Conservation (phyloP, 1,139 yeast species). For the Candida tropicalis region DNA sequence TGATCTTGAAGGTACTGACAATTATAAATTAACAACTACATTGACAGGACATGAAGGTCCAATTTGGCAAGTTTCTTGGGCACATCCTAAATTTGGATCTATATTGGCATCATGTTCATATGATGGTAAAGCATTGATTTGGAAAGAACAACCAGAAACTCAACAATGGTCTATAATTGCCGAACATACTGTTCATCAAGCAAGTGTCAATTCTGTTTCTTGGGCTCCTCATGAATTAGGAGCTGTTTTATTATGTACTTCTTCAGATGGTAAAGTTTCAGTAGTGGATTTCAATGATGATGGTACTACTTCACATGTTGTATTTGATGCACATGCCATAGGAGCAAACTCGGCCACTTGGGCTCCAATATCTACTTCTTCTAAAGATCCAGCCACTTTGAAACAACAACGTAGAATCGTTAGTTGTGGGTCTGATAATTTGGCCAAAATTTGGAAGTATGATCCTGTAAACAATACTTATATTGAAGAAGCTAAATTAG, state of each 20-base stretch:
- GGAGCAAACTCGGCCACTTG: conserved; percentile 95
- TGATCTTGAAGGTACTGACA: conserved; percentile 82
- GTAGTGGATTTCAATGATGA: conserved; percentile 91
- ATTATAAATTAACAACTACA: conserved; percentile 77
- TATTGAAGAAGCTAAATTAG: conserved; percentile 72
- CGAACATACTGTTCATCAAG: conserved; percentile 86
- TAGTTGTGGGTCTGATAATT: conserved; percentile 93
- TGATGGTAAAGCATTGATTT: conserved; percentile 90
- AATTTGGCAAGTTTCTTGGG: conserved; percentile 99
- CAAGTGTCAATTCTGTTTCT: conserved; percentile 88
- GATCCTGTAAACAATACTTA: conserved; percentile 61
- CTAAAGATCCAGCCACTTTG: conserved; percentile 33
- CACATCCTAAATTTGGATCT: conserved; percentile 97
- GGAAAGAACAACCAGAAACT: conserved; percentile 85
- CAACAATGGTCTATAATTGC: conserved; percentile 89
- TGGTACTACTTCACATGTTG: conserved; percentile 70
- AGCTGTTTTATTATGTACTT: conserved; percentile 85
- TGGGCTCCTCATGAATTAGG: conserved; percentile 99
- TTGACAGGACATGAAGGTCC: conserved; percentile 94
- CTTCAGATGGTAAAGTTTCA: conserved; percentile 91
- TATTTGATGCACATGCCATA: conserved; percentile 82
- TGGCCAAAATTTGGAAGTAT: conserved; percentile 87
- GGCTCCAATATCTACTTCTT: conserved; percentile 69
- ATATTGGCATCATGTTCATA: conserved; percentile 93
- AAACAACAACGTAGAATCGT: conserved; percentile 63